Percentiles rank a stretch among this genome's conserved stretches.
These are phyloP conservation scores for Staphylotrichum longicolle DNA, from an alignment of 495 filamentous ascomycete genomes.

Conservation along the genomic window DNA sequence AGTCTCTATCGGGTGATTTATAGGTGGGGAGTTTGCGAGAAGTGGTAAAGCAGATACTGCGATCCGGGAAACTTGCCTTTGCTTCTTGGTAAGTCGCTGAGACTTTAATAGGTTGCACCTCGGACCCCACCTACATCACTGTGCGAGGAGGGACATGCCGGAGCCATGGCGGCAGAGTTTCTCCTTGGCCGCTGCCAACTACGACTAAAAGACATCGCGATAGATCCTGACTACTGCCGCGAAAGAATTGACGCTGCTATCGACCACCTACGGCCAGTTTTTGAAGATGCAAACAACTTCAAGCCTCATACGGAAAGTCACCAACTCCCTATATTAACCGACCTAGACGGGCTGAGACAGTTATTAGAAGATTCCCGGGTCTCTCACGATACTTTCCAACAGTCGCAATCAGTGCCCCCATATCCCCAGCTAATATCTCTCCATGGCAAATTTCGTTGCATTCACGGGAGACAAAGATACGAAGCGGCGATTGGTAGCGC, in stretches of 20 bases:
- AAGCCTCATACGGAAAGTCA: background rate
- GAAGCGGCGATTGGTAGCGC: background rate
- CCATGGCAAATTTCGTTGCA: background rate
- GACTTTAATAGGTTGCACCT: no score
- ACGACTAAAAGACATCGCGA: background rate
- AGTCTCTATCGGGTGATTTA: no score
- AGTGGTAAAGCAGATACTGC: no score
- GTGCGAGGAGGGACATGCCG: no score
- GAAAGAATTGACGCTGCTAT: background rate
- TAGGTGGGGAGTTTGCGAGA: no score
- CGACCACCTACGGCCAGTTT: background rate
- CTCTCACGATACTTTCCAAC: background rate
- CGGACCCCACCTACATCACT: no score
- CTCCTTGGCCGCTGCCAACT: constrained; percentile 4
- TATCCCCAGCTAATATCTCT: background rate
- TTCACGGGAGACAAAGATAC: constrained; percentile 3
- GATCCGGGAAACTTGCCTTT: no score
- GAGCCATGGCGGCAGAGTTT: constrained; percentile 1
- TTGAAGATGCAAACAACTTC: background rate
- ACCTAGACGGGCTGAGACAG: background rate
- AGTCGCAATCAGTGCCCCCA: background rate
- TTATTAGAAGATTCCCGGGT: constrained; percentile 1
- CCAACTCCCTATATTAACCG: background rate
- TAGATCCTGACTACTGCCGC: constrained; percentile 1
- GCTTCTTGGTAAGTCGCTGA: no score